Base-by-base conservation (phyloP, 108 stramenopile species). In the Fragilaria crotonensis region DNA sequence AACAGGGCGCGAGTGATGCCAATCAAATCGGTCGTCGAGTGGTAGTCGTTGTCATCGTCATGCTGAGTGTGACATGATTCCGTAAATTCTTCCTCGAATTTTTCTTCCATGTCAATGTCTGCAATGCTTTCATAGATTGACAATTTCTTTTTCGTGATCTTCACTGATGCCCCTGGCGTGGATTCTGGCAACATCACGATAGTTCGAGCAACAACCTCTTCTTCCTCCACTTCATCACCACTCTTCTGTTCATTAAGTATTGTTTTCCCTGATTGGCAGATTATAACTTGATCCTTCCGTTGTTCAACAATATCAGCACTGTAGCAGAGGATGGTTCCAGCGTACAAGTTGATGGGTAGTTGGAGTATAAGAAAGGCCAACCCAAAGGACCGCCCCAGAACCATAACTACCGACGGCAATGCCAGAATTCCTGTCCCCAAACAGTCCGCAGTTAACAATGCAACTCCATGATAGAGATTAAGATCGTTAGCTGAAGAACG, bases 401-500 rank as follows among this genome's bases (percentile, higher is more conserved):
- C 68, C 30, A 59, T 44, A 0, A 87, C 53, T 48, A 74, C 66
- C 18, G 58, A 54, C 3, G 86, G 86, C 27, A 87, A 57, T 7
- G 86, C 82, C 36, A 87, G 45, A 21, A 87, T 56, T 0, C 86
- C 86, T n/a, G 86, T 87, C 23, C 86, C 86, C 69, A 87, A 57
- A 53, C 86, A 87, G 36, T 87, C 86, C 25, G 86, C 86, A 19
- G 73, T 73, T 23, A 87, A 59, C 33, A 87, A 59, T 0, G 67
- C 36, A 20, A 75, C 77, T 4, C 77, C 77, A 23, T 78, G 71
- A 52, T 70, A 53, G 7, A 70, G 41, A 36, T 64, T 78, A 5
- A 80, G 62, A 33, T 76, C 75, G 56, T 76, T 76, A 25, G 60
- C 23, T 5, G 75, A 76, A 33, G 62, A 46, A 52, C n/a, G n/a